Conservation (phyloP, 2,329 filamentous ascomycete species). For the Rasamsonia emersonii region DNA sequence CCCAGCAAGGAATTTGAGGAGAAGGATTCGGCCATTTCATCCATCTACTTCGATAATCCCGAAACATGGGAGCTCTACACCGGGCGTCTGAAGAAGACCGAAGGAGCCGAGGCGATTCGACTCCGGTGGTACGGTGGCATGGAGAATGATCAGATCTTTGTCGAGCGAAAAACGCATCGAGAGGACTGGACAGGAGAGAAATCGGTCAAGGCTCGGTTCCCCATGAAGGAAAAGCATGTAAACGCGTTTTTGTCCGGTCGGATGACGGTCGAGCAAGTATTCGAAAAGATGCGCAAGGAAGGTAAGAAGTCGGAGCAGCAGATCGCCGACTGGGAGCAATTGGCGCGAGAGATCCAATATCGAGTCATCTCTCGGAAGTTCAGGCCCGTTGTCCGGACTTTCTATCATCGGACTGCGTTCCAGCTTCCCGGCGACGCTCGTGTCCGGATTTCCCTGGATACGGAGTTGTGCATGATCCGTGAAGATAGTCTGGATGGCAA, state of each 20-base stretch:
- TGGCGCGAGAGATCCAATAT: slow-evolving; percentile 90
- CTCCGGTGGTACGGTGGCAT: slow-evolving; percentile 97
- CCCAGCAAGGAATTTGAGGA: slow-evolving; percentile 90
- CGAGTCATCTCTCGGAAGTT: slow-evolving; percentile 81
- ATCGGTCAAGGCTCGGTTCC: slow-evolving; percentile 94
- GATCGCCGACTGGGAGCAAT: slow-evolving; percentile 78
- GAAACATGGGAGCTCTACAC: slow-evolving; percentile 91
- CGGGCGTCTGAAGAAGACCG: slow-evolving; percentile 92
- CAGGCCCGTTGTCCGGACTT: slow-evolving; percentile 82
- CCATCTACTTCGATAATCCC: slow-evolving; percentile 96
- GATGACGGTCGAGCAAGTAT: slow-evolving; percentile 77
- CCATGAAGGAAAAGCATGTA: slow-evolving; percentile 94
- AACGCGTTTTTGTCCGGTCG: slow-evolving; percentile 82
- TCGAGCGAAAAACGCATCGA: slow-evolving; percentile 94
- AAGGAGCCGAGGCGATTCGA: slow-evolving; percentile 93
- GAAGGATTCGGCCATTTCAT: slow-evolving; percentile 89
- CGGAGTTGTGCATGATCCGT: slow-evolving; percentile 86
- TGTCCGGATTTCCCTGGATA: slow-evolving; percentile 93
- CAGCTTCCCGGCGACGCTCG: slow-evolving; percentile 93
- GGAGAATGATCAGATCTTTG: slow-evolving; percentile 89
- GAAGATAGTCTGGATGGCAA: slow-evolving; percentile 89
- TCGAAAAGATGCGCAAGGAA: slow-evolving; percentile 92
- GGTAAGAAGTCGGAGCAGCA: slow-evolving; percentile 89
- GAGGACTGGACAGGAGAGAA: slow-evolving; percentile 99
- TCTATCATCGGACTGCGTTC: slow-evolving; percentile 97